Evolutionary conservation across 2,329 filamentous ascomycete genomes (phyloP), one percentile per base, ranked within the genome.

Genomic region (Cladosporium sp.): DNA sequence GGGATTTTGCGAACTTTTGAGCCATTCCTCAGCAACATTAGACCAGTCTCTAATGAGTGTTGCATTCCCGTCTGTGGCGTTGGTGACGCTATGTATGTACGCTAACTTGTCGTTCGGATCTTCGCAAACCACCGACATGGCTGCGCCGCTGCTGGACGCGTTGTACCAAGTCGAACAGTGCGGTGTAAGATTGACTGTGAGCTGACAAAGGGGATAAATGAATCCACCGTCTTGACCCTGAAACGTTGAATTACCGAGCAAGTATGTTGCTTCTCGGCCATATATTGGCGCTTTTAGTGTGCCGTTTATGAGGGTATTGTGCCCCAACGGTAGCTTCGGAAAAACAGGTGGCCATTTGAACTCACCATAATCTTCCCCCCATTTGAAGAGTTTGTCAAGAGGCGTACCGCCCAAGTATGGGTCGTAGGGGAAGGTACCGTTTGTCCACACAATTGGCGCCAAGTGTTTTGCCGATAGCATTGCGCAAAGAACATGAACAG

Each of bases 401-500:
- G 41, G 57, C 4, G 51, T 52, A 15, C 45, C 42, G 19, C 29
- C 41, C 7, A 32, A 24, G 41, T 50, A 22, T 30, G 30, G 11
- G 15, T 8, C 15, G 30, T 13, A 15, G 43, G 43, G 3, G 7
- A 17, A 44, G 42, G 51, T 51, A 30, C 50, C 42, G 37, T 58
- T 43, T 24, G 39, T 30, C 38, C 50, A 27, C 29, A 49, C 22
- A 74, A 51, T 0, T 80, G 78, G 0, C 73, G 74, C 65, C 2
- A 92, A 66, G 49, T 89, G 85, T 0, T 73, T 60, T 17, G 64
- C 50, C 1, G 75, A 74, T 73, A 90, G 74, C 40, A 86, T 86
- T 1, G 79, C 84, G 58, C 88, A 93, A 27, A 90, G 67, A 1
- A 88, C 84, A 55, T 91, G 88, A 39, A 91, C 68, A 0, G 79